Evolutionary conservation across 2,329 filamentous ascomycete species (phyloP).

Genomic region (Trichophyton simii): DNA sequence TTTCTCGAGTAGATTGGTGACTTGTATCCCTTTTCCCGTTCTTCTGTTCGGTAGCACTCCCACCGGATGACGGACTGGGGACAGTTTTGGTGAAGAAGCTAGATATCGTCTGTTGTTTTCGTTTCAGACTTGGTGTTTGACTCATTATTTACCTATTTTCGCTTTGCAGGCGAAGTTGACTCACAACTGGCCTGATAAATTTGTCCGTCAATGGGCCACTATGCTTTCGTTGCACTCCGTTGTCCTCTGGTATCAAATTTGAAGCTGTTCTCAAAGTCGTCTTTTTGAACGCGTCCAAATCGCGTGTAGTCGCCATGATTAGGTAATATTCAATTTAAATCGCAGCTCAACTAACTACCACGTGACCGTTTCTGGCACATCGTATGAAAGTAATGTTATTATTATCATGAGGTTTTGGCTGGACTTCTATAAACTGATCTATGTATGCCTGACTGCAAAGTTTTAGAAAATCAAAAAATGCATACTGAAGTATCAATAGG

Average conservation of each 20-base stretch:
- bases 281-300: background rate
- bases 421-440: background rate
- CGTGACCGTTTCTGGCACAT: background rate
- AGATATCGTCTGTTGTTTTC: constrained; percentile 60
- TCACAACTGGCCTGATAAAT: background rate
- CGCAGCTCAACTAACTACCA: background rate
- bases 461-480: background rate
- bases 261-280: background rate
- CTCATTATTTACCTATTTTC: constrained; percentile 6
- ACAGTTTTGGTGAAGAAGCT: constrained; percentile 64
- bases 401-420: background rate
- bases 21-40: background rate
- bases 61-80: constrained; percentile 15
- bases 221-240: background rate
- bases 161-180: background rate
- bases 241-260: background rate
- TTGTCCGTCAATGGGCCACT: background rate
- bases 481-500: background rate
- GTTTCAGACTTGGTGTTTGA: constrained; percentile 20
- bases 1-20: background rate
- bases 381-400: background rate
- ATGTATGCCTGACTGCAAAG: background rate
- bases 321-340: background rate
- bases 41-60: background rate
- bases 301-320: background rate